These are phyloP conservation scores for Fusarium caatingaense DNA, from an alignment of 2,329 filamentous ascomycete species.

Conservation along the genomic window DNA sequence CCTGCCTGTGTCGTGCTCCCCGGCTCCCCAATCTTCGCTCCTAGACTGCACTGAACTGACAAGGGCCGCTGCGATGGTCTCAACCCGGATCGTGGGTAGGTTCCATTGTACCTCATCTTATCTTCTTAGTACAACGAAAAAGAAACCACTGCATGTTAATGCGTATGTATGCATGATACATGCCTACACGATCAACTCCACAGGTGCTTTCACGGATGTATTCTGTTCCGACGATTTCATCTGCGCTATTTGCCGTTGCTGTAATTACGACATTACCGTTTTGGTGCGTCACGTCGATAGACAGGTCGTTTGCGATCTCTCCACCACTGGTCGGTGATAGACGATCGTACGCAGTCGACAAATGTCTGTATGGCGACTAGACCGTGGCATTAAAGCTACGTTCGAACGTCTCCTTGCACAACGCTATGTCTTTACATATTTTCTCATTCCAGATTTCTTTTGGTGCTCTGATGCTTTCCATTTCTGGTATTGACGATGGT, in stretches of 20 bases:
- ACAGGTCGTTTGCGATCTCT: constrained; percentile 3
- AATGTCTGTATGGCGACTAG: not conserved
- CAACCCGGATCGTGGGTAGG: constrained; percentile 31
- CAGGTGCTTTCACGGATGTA: not conserved
- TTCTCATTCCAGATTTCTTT: constrained; percentile 5
- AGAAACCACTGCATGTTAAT: not conserved
- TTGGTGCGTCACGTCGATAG: constrained; percentile 21
- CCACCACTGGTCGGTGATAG: constrained; percentile 2
- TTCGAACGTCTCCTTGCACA: not conserved
- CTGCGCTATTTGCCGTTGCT: not conserved
- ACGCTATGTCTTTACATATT: not conserved
- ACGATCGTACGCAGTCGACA: not conserved
- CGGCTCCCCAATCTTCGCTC: constrained; percentile 8
- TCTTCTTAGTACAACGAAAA: constrained; percentile 22
- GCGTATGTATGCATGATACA: not conserved
- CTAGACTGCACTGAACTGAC: not conserved
- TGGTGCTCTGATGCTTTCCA: not conserved
- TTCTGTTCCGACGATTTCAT: constrained; percentile 34
- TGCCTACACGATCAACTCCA: not conserved
- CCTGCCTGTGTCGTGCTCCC: not conserved
- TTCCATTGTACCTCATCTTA: constrained; percentile 40
- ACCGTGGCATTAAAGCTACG: constrained; percentile 1
- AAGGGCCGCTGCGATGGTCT: constrained; percentile 28
- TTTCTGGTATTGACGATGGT: constrained; percentile 5
- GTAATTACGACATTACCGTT: constrained; percentile 6